phyloP scores from a whole-genome alignment of 1,139 yeast genomes.

The Arxiozyma slooffiae region DNA sequence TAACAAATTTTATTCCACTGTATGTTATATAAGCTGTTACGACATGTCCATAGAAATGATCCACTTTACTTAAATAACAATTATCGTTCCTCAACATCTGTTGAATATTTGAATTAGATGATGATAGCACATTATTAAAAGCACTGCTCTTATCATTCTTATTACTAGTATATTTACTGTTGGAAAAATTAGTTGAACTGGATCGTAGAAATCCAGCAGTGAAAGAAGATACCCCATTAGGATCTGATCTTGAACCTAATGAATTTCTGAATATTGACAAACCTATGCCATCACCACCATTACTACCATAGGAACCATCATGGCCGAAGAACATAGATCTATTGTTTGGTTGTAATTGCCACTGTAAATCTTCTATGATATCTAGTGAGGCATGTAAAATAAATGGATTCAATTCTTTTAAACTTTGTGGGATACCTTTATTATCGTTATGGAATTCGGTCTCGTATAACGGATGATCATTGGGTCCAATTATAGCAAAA shows the following conservation, averaged over 20 bases:
- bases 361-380: slow-evolving; percentile 78
- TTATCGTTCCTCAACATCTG: slow-evolving; percentile 13
- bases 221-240: neutral
- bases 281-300: slow-evolving; percentile 8
- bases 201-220: slow-evolving; percentile 21
- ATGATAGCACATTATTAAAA: neutral
- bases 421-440: slow-evolving; percentile 48
- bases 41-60: slow-evolving; percentile 71
- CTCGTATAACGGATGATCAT: slow-evolving; percentile 80
- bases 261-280: neutral
- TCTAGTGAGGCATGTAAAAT: slow-evolving; percentile 83
- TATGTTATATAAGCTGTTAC: slow-evolving; percentile 82
- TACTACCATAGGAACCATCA: slow-evolving; percentile 7
- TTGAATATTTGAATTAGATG: neutral
- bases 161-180: neutral
- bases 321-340: slow-evolving; percentile 19
- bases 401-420: slow-evolving; percentile 77
- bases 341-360: slow-evolving; percentile 46
- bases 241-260: slow-evolving; percentile 4
- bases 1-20: slow-evolving; percentile 72
- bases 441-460: slow-evolving; percentile 47
- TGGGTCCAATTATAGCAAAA: slow-evolving; percentile 78
- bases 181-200: slow-evolving; percentile 5
- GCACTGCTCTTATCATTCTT: neutral
- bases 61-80: slow-evolving; percentile 65